These are phyloP conservation scores for Aspergillus quadricinctus DNA, from an alignment of 2,329 filamentous ascomycete species.

Conservation along the genomic window DNA sequence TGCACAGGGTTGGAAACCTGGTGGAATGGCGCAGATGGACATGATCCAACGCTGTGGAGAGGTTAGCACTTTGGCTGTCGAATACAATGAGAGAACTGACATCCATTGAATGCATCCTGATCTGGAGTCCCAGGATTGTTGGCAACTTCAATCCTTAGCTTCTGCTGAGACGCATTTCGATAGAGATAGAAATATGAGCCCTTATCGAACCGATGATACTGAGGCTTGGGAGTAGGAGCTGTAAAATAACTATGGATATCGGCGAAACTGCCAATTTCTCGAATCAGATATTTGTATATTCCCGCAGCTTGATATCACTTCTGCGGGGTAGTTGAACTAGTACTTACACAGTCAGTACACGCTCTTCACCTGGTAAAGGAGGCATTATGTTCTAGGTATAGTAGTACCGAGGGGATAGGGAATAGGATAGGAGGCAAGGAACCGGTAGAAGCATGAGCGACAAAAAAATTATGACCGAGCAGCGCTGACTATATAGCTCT, in stretches of 20 bases:
- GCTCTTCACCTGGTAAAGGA: conserved; percentile 44
- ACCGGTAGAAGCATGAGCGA: background rate
- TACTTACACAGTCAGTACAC: conserved; percentile 44
- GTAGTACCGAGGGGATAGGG: conserved; percentile 3
- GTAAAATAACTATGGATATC: conserved; percentile 63
- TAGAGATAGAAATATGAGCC: conserved; percentile 63
- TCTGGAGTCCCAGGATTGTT: conserved; percentile 59
- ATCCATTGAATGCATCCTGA: conserved; percentile 62
- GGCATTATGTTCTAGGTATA: conserved; percentile 35
- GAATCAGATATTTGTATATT: conserved; percentile 4
- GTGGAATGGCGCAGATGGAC: conserved; percentile 53
- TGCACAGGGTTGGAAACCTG: conserved; percentile 57
- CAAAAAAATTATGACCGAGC: conserved; percentile 2
- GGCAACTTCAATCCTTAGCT: conserved; percentile 57
- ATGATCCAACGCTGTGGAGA: conserved; percentile 44
- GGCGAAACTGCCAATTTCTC: conserved; percentile 48
- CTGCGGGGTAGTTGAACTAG: conserved; percentile 17
- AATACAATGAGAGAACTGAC: conserved; percentile 34
- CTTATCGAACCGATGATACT: conserved; percentile 61
- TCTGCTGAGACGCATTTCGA: conserved; percentile 51
- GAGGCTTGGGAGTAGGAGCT: conserved; percentile 51
- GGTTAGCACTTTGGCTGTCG: conserved; percentile 1
- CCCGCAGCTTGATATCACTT: background rate
- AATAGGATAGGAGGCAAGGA: conserved; percentile 1
- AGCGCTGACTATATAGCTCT: conserved; percentile 3